Percentiles rank a stretch among this genome's conserved stretches.
phyloP scores from a whole-genome alignment of 768 basidiomycete species.

The Rossbeevera mucosa region DNA sequence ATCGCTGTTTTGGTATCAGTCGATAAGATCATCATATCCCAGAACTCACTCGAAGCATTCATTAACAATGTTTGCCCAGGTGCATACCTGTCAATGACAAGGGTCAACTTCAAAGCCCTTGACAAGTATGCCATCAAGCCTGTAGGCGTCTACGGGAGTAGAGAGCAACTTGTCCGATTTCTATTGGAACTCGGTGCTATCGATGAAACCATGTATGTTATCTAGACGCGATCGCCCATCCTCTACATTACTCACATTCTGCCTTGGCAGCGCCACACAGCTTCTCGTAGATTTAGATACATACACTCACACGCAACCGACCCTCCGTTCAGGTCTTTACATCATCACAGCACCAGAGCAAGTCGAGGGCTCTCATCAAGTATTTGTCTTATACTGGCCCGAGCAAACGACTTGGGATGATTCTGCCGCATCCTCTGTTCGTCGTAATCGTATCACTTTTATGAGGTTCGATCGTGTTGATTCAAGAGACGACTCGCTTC shows the following conservation, averaged over 20 bases:
- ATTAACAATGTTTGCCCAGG: slow-evolving; percentile 47
- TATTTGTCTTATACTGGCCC: slow-evolving; percentile 59
- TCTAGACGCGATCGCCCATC: not conserved
- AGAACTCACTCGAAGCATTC: slow-evolving; percentile 44
- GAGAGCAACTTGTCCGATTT: slow-evolving; percentile 45
- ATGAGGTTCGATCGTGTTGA: slow-evolving; percentile 44
- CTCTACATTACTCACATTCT: not conserved
- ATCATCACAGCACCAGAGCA: slow-evolving; percentile 10
- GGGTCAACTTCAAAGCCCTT: slow-evolving; percentile 51
- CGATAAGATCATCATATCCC: slow-evolving; percentile 59
- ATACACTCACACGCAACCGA: slow-evolving; percentile 2
- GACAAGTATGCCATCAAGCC: slow-evolving; percentile 46
- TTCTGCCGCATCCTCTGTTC: slow-evolving; percentile 38
- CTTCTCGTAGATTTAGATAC: slow-evolving; percentile 13
- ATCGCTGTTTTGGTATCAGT: slow-evolving; percentile 33
- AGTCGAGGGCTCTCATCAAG: slow-evolving; percentile 9
- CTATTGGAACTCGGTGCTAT: slow-evolving; percentile 35
- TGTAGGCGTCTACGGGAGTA: slow-evolving; percentile 56
- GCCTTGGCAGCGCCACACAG: slow-evolving; percentile 6
- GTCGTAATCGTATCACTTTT: slow-evolving; percentile 54
- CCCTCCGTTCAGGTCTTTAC: slow-evolving; percentile 22
- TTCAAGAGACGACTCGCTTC: not conserved
- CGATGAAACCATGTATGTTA: slow-evolving; percentile 38
- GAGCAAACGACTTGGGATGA: slow-evolving; percentile 58
- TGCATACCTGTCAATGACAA: slow-evolving; percentile 50